A percentile compares a stretch with the other conserved stretches of the same genome.
phyloP scores from a whole-genome alignment of 192 early-diverging fungal species.

The Rhizoclosmatium globosum region DNA sequence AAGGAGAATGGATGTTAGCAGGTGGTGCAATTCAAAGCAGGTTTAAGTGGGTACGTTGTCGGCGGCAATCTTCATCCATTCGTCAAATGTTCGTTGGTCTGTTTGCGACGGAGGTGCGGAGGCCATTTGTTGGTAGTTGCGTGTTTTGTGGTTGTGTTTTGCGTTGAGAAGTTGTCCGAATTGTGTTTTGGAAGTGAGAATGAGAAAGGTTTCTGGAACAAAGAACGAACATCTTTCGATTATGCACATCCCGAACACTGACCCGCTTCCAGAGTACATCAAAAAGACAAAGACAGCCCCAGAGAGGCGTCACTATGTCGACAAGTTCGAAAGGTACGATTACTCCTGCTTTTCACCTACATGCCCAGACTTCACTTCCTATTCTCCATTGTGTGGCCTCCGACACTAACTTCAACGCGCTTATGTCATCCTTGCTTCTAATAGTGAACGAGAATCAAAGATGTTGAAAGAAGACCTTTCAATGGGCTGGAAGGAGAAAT shows the following conservation, averaged over 20 bases:
- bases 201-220: not conserved
- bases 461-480: conserved; percentile 43
- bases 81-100: conserved; percentile 77
- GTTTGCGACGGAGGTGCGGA: conserved; percentile 16
- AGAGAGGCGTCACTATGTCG: conserved; percentile 42
- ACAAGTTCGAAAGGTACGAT: conserved; percentile 33
- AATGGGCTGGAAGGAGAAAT: conserved; percentile 11
- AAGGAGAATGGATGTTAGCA: not conserved
- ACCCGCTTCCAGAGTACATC: conserved; percentile 30
- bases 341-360: not conserved
- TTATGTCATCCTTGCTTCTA: not conserved
- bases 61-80: conserved; percentile 98
- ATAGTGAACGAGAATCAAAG: conserved; percentile 41
- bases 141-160: not conserved
- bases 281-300: conserved; percentile 29
- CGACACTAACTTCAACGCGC: not conserved
- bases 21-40: too few relatives aligned
- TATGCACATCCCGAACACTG: conserved; percentile 22
- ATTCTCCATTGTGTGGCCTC: too few relatives aligned
- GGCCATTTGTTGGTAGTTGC: not conserved
- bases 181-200: not conserved
- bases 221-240: not conserved
- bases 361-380: not conserved
- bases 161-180: not conserved
- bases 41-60: conserved; percentile 72